Base-by-base conservation (phyloP, 495 filamentous ascomycete genomes). In the Talaromyces borbonicus region DNA sequence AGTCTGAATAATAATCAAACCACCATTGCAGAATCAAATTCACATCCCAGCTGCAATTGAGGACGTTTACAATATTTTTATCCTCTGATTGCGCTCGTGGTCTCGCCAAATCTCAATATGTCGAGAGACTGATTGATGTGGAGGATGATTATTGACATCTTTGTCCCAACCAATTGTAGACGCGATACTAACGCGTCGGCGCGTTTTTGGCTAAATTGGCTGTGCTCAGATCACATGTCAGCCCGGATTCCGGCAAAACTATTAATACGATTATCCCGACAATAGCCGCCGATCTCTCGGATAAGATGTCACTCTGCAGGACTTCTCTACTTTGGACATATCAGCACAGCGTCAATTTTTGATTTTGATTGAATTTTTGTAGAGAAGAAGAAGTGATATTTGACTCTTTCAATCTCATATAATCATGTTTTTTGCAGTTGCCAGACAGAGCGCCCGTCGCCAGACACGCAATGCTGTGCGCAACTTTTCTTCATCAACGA, bases 211-310 rank as follows among this genome's bases (percentile, higher is more conserved):
- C 23, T 44, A 20, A 30, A 32, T 27, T 45, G 30, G 32, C 24
- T 16, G 22, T 24, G 38, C 26, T 16, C 15, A 22, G 23, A 41
- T 41, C 38, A 41, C 38, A 41, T 41, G 38, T 41, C 38, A n/a
- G 5, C 23, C 24, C 38, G 38, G 38, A 26, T 4, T 2, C 16
- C 38, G 38, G 38, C 38, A 14, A 41, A 25, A 41, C 22, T 26
- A 41, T 43, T 43, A 31, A 30, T 43, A 27, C 63, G 58, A 15
- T 43, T 39, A 57, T 48, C 66, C n/a, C 67, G 66, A 67, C 55
- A 53, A 60, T 69, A 71, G 49, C 67, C 67, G 66, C 59, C 61
- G 57, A 69, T 62, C 60, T n/a, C n/a, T 67, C 48, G 56, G 56
- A 54, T 48, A 51, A 61, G 57, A 61, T 54, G 59, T 57, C 57